Evolutionary conservation across 805 yeast species (phyloP).

Genomic region (Candida hungchunana): DNA sequence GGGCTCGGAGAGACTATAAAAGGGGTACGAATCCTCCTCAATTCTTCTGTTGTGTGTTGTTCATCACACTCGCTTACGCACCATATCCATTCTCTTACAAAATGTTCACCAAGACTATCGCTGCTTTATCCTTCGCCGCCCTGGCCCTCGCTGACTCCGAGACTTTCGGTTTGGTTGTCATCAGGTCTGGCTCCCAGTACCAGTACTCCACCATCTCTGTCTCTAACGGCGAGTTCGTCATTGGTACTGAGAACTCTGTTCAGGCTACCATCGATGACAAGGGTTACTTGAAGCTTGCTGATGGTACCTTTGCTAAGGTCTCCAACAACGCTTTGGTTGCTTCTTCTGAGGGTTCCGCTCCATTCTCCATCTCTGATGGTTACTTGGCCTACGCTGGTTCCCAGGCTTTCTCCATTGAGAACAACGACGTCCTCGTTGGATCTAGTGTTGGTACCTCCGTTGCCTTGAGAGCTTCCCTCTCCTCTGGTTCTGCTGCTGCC

Average conservation of each 20-base stretch:
- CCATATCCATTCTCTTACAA: constrained; percentile 8
- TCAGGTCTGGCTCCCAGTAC: constrained; percentile 34
- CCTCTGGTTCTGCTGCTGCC: constrained; percentile 24
- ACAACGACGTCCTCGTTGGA: constrained; percentile 13
- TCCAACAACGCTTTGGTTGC: constrained; percentile 25
- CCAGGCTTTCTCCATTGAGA: constrained; percentile 33
- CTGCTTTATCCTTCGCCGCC: constrained; percentile 27
- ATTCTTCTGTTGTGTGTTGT: background rate
- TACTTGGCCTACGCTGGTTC: constrained; percentile 33
- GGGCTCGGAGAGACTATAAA: too few relatives aligned
- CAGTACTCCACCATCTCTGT: constrained; percentile 28
- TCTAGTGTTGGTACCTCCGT: constrained; percentile 14
- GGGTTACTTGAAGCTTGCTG: constrained; percentile 29
- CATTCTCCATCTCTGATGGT: constrained; percentile 37
- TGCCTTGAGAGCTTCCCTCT: constrained; percentile 19
- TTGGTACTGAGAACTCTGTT: constrained; percentile 15
- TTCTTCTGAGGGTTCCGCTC: constrained; percentile 30
- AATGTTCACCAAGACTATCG: constrained; percentile 28
- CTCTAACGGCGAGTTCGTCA: constrained; percentile 16
- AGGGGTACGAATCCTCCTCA: too few relatives aligned
- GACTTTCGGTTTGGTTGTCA: constrained; percentile 30
- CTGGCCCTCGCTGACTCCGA: constrained; percentile 35
- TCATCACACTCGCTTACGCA: too few relatives aligned
- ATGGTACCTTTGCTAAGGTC: constrained; percentile 29
- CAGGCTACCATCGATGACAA: constrained; percentile 28